Evolutionary conservation across 768 basidiomycete genomes (phyloP).

Genomic region (Dacryopinax primogenitus): DNA sequence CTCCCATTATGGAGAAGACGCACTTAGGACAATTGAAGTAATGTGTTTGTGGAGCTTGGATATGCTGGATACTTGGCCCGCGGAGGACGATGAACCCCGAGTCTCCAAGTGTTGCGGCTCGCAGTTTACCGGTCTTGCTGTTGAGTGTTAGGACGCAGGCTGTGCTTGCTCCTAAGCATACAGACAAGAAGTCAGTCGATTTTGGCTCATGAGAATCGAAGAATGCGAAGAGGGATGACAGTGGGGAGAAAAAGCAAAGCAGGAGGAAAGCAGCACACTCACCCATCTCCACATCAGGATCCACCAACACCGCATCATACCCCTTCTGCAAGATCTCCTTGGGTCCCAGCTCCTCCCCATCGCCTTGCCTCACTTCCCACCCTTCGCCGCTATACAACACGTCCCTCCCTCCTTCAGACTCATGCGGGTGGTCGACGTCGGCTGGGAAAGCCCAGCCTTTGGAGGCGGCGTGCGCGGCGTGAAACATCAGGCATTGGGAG

Average conservation of each 20-base stretch:
- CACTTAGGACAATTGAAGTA: slow-evolving; percentile 38
- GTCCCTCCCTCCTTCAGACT: slow-evolving; percentile 6
- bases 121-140: slow-evolving; percentile 15
- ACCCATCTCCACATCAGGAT: slow-evolving; percentile 23
- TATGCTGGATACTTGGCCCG: slow-evolving; percentile 13
- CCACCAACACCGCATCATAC: slow-evolving; percentile 21
- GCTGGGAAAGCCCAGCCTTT: neutral
- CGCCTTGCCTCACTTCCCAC: slow-evolving; percentile 11
- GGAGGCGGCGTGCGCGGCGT: slow-evolving; percentile 24
- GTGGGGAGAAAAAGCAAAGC: neutral
- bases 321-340: slow-evolving; percentile 21
- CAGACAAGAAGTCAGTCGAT: neutral
- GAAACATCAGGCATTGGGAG: slow-evolving; percentile 83
- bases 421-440: slow-evolving; percentile 10
- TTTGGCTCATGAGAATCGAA: neutral
- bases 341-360: slow-evolving; percentile 12
- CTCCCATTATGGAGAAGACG: neutral
- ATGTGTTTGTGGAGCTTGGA: slow-evolving; percentile 33
- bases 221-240: neutral
- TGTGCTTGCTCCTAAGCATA: slow-evolving; percentile 16
- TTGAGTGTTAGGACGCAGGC: slow-evolving; percentile 18
- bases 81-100: slow-evolving; percentile 22
- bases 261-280: slow-evolving; percentile 11
- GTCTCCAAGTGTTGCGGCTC: slow-evolving; percentile 19
- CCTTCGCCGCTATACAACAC: neutral